Conservation (phyloP, 169 alveolate species). For the Eimeria mitis region DNA sequence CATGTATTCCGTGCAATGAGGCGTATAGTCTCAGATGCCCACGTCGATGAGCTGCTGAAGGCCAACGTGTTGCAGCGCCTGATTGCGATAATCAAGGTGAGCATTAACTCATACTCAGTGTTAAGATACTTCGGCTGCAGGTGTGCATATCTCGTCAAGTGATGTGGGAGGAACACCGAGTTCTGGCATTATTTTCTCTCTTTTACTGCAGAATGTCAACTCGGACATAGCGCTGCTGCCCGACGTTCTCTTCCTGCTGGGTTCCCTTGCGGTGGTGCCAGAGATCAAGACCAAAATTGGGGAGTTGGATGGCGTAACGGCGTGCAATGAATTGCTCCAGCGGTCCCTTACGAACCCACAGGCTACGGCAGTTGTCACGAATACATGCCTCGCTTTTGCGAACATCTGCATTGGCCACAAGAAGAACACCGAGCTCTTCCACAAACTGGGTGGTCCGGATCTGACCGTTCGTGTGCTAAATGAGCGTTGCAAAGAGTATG, state of each 20-base stretch:
- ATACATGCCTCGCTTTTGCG: conserved; percentile 94
- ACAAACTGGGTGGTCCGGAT: conserved; percentile 92
- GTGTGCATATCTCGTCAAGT: background rate
- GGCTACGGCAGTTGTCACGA: conserved; percentile 87
- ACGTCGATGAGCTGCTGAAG: conserved; percentile 78
- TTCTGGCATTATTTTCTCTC: background rate
- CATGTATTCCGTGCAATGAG: conserved; percentile 82
- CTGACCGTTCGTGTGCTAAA: conserved; percentile 88
- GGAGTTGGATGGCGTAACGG: conserved; percentile 74
- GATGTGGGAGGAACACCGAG: background rate
- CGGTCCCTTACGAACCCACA: conserved; percentile 69
- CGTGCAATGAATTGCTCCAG: conserved; percentile 70
- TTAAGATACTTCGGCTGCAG: background rate
- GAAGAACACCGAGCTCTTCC: conserved; percentile 89
- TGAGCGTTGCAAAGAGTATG: conserved; percentile 89
- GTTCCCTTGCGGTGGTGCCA: conserved; percentile 80
- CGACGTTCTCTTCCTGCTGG: conserved; percentile 80
- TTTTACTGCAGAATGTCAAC: conserved; percentile 63
- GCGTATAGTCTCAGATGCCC: conserved; percentile 80
- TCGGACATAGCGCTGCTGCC: conserved; percentile 82
- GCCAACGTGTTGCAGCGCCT: conserved; percentile 81
- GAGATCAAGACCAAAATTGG: conserved; percentile 82
- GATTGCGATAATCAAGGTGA: conserved; percentile 61
- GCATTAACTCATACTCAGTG: background rate
- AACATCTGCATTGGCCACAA: conserved; percentile 92